Percentiles rank a stretch among this genome's conserved stretches.
Conservation (phyloP, 2,329 filamentous ascomycete species). For the Claviceps sp. region DNA sequence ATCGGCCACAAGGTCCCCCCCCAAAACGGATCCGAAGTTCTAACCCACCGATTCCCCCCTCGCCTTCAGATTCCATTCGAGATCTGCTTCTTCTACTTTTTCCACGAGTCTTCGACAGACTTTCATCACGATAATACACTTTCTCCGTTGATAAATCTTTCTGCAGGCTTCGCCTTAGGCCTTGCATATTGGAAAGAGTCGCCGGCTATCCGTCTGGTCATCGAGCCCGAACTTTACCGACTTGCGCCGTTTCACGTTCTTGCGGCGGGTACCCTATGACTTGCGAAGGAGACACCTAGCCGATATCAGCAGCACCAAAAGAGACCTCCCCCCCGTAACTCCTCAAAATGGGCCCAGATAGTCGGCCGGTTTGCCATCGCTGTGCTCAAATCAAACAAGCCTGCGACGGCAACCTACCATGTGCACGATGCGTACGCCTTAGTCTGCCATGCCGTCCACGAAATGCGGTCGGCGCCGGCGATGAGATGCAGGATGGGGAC, state of each 20-base stretch:
- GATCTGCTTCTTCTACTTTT: not conserved
- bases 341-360: slow-evolving; percentile 15
- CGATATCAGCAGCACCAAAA: not conserved
- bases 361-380: slow-evolving; percentile 19
- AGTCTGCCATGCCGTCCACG: slow-evolving; percentile 19
- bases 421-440: slow-evolving; percentile 19
- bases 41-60: not conserved
- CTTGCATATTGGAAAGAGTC: not conserved
- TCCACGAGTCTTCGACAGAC: not conserved
- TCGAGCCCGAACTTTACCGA: not conserved
- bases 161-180: not conserved
- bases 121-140: not conserved
- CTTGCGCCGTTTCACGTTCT: not conserved
- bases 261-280: not conserved
- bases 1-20: slow-evolving; percentile 2
- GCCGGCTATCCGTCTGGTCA: not conserved
- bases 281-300: not conserved
- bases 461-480: slow-evolving; percentile 8
- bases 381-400: slow-evolving; percentile 24
- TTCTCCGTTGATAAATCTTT: not conserved
- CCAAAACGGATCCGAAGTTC: not conserved
- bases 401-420: slow-evolving; percentile 20
- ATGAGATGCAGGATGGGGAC: slow-evolving; percentile 8
- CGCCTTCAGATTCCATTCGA: not conserved
- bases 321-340: not conserved